Base-by-base conservation (phyloP, 2,329 filamentous ascomycete species). In the Clonostachys sp. region DNA sequence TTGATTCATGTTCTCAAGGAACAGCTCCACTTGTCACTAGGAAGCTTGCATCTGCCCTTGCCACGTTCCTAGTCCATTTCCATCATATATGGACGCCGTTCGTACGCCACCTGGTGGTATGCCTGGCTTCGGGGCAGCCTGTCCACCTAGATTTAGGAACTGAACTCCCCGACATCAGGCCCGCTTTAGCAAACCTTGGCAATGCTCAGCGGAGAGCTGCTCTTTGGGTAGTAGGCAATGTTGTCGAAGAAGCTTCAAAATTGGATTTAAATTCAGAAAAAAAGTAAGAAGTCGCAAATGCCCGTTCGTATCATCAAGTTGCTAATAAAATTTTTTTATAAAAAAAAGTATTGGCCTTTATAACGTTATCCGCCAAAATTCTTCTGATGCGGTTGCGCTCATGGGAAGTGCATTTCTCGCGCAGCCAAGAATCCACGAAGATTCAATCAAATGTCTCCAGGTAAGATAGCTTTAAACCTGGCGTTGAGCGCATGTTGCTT, bases 31-130 rank as follows among this genome's bases (percentile, higher is more conserved):
- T 90, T 46, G 86, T 90, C 7, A 73, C 81, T 17, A 81, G 82
- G 55, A 94, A 94, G 66, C 73, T 92, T 20, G 87, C 86, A 53
- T 86, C 86, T n/a, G 86, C 87, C 7, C 68, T 92, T 7, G 84
- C 86, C 14, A 86, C 86, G 17, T 90, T 86, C 59, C 91, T 88
- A 58, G 73, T 89, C 34, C 85, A 85, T 49, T 87, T 87, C 51
- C 80, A 86, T 12, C 68, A 75, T 12, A 70, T 78, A 6, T 92
- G 88, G 86, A 70, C 73, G n/a, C 69, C 68, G 45, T 88, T 84
- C 51, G 63, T 90, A 34, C 74, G 73, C 36, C 83, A 87, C 57
- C 66, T 89, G 35, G 52, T 55, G 12, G 70, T 77, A 47, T 86
- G 80, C 47, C 70, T 87, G 16, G 75, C 57, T 20, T 57, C 58